Conservation (phyloP, 495 filamentous ascomycete genomes). For the Podospora anserina region DNA sequence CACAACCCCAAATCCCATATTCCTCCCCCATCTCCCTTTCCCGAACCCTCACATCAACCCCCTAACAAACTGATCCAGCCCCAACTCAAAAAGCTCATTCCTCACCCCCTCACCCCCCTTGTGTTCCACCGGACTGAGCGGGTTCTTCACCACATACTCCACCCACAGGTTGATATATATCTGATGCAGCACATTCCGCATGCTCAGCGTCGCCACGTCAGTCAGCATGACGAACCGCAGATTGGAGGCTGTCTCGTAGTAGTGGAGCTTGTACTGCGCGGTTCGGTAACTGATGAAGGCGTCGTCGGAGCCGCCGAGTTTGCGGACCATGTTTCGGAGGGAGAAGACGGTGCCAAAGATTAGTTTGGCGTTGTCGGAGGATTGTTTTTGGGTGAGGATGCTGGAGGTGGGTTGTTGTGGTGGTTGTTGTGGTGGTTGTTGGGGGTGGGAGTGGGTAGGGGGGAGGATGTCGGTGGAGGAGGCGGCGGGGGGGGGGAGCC, state of each 20-base stretch:
- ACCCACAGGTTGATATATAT: constrained; percentile 98
- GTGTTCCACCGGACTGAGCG: constrained; percentile 85
- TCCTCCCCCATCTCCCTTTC: neutral
- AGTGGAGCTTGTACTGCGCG: constrained; percentile 94
- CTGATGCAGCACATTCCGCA: constrained; percentile 91
- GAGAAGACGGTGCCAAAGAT: constrained; percentile 97
- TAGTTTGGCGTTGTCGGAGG: constrained; percentile 89
- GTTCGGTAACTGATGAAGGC: constrained; percentile 90
- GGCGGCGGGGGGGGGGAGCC: constrained; percentile 30
- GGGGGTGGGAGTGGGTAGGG: constrained; percentile 27
- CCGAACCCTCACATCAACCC: constrained; percentile 44
- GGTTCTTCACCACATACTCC: constrained; percentile 96
- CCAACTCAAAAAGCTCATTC: constrained; percentile 92
- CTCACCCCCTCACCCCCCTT: constrained; percentile 81
- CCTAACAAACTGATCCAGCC: constrained; percentile 77
- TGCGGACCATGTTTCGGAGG: constrained; percentile 92
- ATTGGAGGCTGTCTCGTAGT: constrained; percentile 95
- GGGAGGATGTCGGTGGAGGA: constrained; percentile 24
- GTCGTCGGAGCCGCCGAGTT: constrained; percentile 86
- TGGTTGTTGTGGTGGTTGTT: constrained; percentile 11
- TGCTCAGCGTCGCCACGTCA: constrained; percentile 81
- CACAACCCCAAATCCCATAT: neutral
- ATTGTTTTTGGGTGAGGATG: constrained; percentile 36
- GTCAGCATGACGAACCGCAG: constrained; percentile 97
- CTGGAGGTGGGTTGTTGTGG: constrained; percentile 26